Conservation (phyloP, 116 monocot genomes). For the Phalaenopsis hybrid region DNA sequence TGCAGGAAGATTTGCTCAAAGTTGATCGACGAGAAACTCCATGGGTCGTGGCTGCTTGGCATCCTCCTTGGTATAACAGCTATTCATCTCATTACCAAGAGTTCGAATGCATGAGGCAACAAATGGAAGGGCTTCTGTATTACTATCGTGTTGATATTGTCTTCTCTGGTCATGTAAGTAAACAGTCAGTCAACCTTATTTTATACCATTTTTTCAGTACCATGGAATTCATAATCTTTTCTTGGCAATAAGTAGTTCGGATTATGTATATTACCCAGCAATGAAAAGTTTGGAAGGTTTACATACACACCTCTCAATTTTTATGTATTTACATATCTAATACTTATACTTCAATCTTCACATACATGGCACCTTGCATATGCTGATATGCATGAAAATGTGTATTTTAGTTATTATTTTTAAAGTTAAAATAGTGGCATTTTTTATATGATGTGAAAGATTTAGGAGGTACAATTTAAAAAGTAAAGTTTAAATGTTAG, state of each 20-base stretch:
- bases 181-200: neutral
- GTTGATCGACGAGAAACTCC: conserved; percentile 56
- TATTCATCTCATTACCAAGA: conserved; percentile 92
- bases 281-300: too few species aligned
- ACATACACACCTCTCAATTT: too few species aligned
- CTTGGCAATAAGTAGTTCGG: neutral
- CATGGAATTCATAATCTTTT: neutral
- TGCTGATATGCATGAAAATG: too few species aligned
- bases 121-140: conserved; percentile 64
- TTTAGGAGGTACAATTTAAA: too few species aligned
- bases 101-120: conserved; percentile 72
- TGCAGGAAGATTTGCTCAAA: conserved; percentile 42
- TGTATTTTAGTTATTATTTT: too few species aligned
- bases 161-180: conserved; percentile 63
- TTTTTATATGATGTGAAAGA: too few species aligned
- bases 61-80: conserved; percentile 90
- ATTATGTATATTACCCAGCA: neutral
- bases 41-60: conserved; percentile 90
- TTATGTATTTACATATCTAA: too few species aligned
- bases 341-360: too few species aligned
- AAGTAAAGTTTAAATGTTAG: too few species aligned
- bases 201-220: neutral
- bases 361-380: too few species aligned
- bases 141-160: conserved; percentile 52
- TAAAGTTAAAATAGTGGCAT: too few species aligned